These are phyloP conservation scores for Flaveria ramosissima DNA, from an alignment of 129 eudicot genomes.

Conservation along the genomic window DNA sequence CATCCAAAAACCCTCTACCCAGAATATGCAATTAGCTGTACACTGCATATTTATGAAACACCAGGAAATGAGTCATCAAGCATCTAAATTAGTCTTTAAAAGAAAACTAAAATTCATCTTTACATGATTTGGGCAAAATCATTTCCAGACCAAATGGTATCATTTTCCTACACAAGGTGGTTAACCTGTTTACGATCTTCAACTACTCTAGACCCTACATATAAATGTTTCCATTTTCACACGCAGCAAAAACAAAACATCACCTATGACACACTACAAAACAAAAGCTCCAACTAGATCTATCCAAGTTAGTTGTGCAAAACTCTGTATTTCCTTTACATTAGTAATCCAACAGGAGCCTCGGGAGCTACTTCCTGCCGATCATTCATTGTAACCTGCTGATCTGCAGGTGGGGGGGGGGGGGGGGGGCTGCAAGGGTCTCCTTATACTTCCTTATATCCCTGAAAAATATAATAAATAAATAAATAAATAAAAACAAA, in stretches of 20 bases:
- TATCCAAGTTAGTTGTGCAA: constrained; percentile 36
- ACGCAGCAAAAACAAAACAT: constrained; percentile 15
- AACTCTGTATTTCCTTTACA: constrained; percentile 33
- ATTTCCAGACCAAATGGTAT: constrained; percentile 28
- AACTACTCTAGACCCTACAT: constrained; percentile 39
- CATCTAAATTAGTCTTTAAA: constrained; percentile 6
- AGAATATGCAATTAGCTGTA: not conserved
- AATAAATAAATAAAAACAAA: not conserved
- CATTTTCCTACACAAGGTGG: constrained; percentile 34
- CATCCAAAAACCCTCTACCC: not conserved
- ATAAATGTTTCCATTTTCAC: constrained; percentile 10
- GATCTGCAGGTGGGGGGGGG: not conserved
- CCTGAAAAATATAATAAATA: constrained; percentile 31
- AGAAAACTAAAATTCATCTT: constrained; percentile 19
- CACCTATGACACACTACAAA: constrained; percentile 28
- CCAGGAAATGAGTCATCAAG: not conserved
- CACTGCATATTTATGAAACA: not conserved
- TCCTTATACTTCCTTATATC: constrained; percentile 46
- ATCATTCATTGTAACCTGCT: constrained; percentile 8
- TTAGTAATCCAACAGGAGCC: constrained; percentile 20
- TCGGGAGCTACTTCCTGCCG: constrained; percentile 23
- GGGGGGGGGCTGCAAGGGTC: constrained; percentile 20
- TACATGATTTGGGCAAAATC: constrained; percentile 30
- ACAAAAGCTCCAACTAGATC: constrained; percentile 30
- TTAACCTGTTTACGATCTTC: constrained; percentile 38